Base-by-base conservation (phyloP, 2,329 filamentous ascomycete species). In the Venturia oleaginea region DNA sequence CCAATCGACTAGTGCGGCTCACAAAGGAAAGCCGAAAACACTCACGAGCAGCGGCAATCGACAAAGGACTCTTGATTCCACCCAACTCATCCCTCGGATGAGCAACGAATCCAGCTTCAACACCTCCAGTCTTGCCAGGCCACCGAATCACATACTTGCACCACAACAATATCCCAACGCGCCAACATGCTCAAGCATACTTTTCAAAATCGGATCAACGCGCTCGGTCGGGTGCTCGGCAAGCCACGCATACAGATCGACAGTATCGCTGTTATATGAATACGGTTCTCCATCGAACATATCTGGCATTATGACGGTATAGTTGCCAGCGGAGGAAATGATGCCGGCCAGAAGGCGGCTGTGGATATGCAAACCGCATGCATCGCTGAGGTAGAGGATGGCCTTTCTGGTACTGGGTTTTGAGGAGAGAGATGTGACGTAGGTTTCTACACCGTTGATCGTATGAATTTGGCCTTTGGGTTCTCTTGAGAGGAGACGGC, bases 51-150 rank as follows among this genome's bases (percentile, higher is more conserved):
- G 85, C 85, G 11, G 86, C 81, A 61, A 91, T 84, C 59, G 81
- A 81, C 11, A 86, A 73, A 0, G 87, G 86, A 0, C 80, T 81
- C 2, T 73, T 74, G 63, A 89, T 80, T 1, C 77, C 82, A 67
- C 76, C 73, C 42, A 89, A 76, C 76, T 90, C 87, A 0, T 79
- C 80, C 34, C 80, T 78, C 0, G 91, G 91, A 75, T 94, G 91
- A 1, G 90, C 91, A n/a, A 84, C 76, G 76, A 82, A 94, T 48
- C 88, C 90, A 63, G 83, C 89, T 63, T 90, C 81, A 68, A 93
- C 77, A 67, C 85, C 85, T 65, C 80, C 72, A 55, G 78, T 66
- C 59, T 76, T 79, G 27, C 84, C 81, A 79, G 87, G 88, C 76
- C 86, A 86, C 51, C 91, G 85, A 63, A 82, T 81, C 62, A 82